Evolutionary conservation across 768 basidiomycete species (phyloP), one percentile per base, ranked within the genome.

Genomic region (Crucibulum laeve): DNA sequence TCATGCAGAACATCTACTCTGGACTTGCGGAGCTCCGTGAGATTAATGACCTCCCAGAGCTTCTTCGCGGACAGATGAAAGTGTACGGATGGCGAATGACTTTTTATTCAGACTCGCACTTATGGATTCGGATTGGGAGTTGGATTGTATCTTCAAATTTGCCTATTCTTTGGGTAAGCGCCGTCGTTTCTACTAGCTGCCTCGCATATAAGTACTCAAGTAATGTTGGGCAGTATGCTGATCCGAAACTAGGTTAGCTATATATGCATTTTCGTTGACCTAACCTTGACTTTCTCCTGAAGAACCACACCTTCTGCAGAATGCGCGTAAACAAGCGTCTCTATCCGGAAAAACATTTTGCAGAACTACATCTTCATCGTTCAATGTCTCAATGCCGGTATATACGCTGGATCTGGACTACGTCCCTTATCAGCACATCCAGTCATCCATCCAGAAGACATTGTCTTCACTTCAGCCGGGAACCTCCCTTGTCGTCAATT

Each of bases 1-100:
- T 79, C 44, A 43, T 77, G 24, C 41, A 58, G 18, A 63, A 62
- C 40, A 53, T 74, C 17, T 52, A 53, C 40, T 44, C 51, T 5
- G 77, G 76, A 8, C 35, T 52, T 10, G 48, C 79, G 11, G 79
- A 80, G 51, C 41, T 78, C 35, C 63, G 74, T 48, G 57, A 76
- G 45, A 57, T 66, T 13, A 41, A 53, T 42, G 68, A 74, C 46
- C 53, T 79, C 10, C 47, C 48, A 2, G 48, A 63, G 18, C 59
- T 80, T 25, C 48, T 77, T 36, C 55, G 46, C 23, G 57, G 60
- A 3, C 57, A 61, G 4, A 46, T 62, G 24, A 48, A 42, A 17
- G 59, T 65, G 4, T 61, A 74, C 42, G 70, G 68, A n/a, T 68
- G 69, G 60, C 54, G 49, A 4, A 45, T 79, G 34, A 35, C 42